Conservation (phyloP, 495 filamentous ascomycete species). For the Daldinia caldariorum region DNA sequence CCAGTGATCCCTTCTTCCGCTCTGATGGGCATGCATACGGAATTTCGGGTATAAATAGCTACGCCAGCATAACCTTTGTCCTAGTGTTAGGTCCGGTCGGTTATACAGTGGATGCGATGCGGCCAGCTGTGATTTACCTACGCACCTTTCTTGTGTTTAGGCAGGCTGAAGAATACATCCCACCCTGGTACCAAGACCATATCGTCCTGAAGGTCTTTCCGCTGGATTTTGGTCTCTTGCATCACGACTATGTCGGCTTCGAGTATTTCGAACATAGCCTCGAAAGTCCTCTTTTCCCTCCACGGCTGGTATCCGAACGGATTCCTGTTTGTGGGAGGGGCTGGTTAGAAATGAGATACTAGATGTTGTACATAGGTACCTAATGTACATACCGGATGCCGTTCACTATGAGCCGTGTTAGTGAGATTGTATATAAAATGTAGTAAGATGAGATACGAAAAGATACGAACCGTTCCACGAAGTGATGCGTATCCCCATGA, state of each 20-base stretch:
- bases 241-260: slow-evolving; percentile 94
- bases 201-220: slow-evolving; percentile 91
- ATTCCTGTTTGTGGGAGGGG: slow-evolving; percentile 65
- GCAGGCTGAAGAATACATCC: slow-evolving; percentile 96
- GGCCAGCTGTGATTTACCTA: slow-evolving; percentile 1
- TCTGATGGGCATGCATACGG: slow-evolving; percentile 84
- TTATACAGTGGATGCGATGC: not conserved
- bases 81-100: slow-evolving; percentile 13
- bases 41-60: slow-evolving; percentile 92
- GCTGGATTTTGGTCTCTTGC: slow-evolving; percentile 96
- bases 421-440: slow-evolving; percentile 14
- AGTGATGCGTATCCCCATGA: slow-evolving; percentile 48
- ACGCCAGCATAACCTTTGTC: slow-evolving; percentile 93
- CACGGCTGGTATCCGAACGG: slow-evolving; percentile 97
- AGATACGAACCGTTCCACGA: slow-evolving; percentile 49
- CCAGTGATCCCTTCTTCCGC: slow-evolving; percentile 95
- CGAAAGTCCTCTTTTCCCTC: slow-evolving; percentile 85
- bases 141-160: slow-evolving; percentile 89
- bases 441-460: not conserved
- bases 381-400: slow-evolving; percentile 79
- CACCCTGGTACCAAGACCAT: slow-evolving; percentile 96
- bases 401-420: slow-evolving; percentile 71
- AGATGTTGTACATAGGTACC: too few relatives aligned
- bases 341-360: slow-evolving; percentile 32
- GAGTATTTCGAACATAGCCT: slow-evolving; percentile 94